phyloP scores from a whole-genome alignment of 2,329 filamentous ascomycete species.

The Biscogniauxia sp. region DNA sequence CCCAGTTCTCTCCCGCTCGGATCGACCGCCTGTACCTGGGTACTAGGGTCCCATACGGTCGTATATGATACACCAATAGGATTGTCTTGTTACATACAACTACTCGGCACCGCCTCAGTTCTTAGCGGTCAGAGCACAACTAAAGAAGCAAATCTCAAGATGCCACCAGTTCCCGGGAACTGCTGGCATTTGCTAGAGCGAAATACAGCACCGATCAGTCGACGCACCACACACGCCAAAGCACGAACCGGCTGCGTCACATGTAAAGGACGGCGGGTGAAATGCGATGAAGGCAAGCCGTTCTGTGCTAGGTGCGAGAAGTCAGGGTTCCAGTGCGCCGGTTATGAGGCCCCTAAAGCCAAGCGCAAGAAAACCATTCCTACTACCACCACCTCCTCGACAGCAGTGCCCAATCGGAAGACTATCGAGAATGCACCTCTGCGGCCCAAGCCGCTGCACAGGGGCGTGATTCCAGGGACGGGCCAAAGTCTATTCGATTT shows the following conservation, averaged over 20 bases:
- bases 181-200: conserved; percentile 24
- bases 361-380: conserved; percentile 4
- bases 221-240: conserved; percentile 20
- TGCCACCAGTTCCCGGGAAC: conserved; percentile 19
- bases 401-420: conserved; percentile 1
- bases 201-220: conserved; percentile 14
- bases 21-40: too few species aligned
- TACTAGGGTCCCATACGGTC: neutral
- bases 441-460: conserved; percentile 13
- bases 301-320: conserved; percentile 20
- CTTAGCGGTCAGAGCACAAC: neutral
- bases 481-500: conserved; percentile 4
- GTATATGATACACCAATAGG: neutral
- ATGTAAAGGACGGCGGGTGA: conserved; percentile 23
- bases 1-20: neutral
- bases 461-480: neutral
- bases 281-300: conserved; percentile 24
- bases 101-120: neutral
- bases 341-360: conserved; percentile 13
- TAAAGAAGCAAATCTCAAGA: conserved; percentile 3
- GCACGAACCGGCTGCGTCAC: conserved; percentile 23
- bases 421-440: neutral
- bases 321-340: conserved; percentile 17
- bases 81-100: neutral
- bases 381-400: neutral